phyloP scores from a whole-genome alignment of 805 yeast genomes.

The Ogataea zsoltii region DNA sequence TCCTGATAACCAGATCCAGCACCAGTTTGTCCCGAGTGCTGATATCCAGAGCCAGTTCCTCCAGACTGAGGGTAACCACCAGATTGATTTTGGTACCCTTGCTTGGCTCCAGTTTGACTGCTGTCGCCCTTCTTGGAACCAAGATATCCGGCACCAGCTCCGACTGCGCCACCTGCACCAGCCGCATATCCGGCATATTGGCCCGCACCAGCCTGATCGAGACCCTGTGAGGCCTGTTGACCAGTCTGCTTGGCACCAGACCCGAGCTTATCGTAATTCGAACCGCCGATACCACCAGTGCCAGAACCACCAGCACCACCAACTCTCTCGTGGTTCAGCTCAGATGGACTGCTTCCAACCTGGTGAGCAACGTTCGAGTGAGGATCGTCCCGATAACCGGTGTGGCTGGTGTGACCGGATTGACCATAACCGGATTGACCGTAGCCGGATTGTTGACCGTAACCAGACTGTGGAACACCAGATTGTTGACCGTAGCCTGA shows the following conservation, averaged over 20 bases:
- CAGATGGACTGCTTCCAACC: not conserved
- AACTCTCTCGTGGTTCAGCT: conserved; percentile 2
- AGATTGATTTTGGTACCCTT: not conserved
- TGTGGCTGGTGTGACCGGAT: not conserved
- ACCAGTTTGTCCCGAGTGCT: too few relatives aligned
- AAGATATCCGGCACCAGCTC: conserved; percentile 12
- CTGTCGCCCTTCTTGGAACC: conserved; percentile 1
- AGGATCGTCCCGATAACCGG: not conserved
- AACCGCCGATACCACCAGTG: not conserved
- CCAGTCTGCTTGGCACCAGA: conserved; percentile 4
- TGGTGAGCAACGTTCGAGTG: too few relatives aligned
- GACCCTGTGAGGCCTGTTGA: conserved; percentile 10
- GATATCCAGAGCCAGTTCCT: too few relatives aligned
- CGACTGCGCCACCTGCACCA: conserved; percentile 15
- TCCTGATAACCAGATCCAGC: not conserved
- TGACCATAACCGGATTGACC: not conserved
- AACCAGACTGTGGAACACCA: too few relatives aligned
- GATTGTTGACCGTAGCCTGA: too few relatives aligned
- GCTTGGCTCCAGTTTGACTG: not conserved
- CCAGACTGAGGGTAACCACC: not conserved
- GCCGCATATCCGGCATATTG: conserved; percentile 11
- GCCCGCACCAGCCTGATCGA: conserved; percentile 11
- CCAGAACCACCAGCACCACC: not conserved
- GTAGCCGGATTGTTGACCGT: not conserved
- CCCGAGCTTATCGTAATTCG: conserved; percentile 7